Evolutionary conservation across 345 rosid genomes (phyloP).

Genomic region (Physaria fendleri): DNA sequence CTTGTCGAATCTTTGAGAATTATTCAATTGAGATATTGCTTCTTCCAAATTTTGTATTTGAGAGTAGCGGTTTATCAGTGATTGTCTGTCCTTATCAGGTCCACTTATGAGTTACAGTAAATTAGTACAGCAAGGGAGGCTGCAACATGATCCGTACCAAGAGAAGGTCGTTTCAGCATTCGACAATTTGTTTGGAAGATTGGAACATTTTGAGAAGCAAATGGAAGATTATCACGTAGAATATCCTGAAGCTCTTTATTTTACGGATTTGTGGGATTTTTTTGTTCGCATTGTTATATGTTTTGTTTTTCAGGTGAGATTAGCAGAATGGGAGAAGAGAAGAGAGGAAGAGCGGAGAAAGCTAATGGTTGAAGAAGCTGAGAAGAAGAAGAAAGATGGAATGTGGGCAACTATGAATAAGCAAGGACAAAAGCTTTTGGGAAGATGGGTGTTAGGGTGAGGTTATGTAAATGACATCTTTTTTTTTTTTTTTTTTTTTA

Average conservation of each 20-base stretch:
- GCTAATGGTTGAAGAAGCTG: constrained; percentile 76
- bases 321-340: constrained; percentile 69
- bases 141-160: constrained; percentile 71
- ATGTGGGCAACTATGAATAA: constrained; percentile 51
- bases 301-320: constrained; percentile 37
- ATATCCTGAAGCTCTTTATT: not conserved
- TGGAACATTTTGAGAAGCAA: constrained; percentile 73
- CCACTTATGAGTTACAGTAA: constrained; percentile 47
- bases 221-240: constrained; percentile 83
- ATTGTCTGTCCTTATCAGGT: constrained; percentile 31
- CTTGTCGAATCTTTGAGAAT: not conserved
- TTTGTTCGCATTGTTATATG: not conserved
- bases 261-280: not conserved
- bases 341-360: constrained; percentile 63
- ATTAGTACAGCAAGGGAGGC: constrained; percentile 63
- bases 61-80: too few species aligned
- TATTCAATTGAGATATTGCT: not conserved
- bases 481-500: not conserved
- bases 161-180: constrained; percentile 64
- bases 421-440: constrained; percentile 42
- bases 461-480: not conserved
- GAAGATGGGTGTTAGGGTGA: constrained; percentile 63
- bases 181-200: constrained; percentile 57
- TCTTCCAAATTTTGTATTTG: not conserved
- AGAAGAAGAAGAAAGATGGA: constrained; percentile 54